Percentiles rank a stretch among this genome's conserved stretches.
Conservation (phyloP, 192 early-diverging fungal genomes). For the Lobosporangium transversale region DNA sequence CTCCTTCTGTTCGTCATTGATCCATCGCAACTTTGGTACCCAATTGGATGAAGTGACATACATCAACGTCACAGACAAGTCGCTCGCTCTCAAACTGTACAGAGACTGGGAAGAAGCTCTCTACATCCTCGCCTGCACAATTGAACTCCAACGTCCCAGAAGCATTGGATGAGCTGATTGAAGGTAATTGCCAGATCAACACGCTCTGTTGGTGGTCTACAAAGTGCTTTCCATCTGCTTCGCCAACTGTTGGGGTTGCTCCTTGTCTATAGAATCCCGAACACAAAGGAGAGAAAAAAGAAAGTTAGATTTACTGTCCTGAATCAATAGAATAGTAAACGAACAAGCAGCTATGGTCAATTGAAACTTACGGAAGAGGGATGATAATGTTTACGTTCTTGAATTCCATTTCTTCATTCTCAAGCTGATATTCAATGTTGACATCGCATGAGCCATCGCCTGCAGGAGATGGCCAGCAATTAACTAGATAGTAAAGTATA, state of each 20-base stretch:
- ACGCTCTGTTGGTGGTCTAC: slow-evolving; percentile 75
- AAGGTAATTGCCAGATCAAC: slow-evolving; percentile 88
- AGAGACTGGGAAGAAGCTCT: slow-evolving; percentile 87
- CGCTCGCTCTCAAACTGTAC: slow-evolving; percentile 79
- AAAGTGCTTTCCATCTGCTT: slow-evolving; percentile 85
- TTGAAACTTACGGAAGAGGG: slow-evolving; percentile 78
- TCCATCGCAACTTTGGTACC: no score
- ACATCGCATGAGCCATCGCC: slow-evolving; percentile 91
- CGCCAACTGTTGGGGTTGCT: slow-evolving; percentile 75
- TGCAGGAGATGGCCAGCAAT: slow-evolving; percentile 96
- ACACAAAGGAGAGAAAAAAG: no score
- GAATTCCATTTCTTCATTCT: slow-evolving; percentile 78
- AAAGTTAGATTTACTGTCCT: no score
- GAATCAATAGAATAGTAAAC: no score
- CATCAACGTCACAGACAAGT: slow-evolving; percentile 82
- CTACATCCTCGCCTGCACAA: slow-evolving; percentile 78
- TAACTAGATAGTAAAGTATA: no score
- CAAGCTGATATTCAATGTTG: slow-evolving; percentile 97
- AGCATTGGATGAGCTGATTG: slow-evolving; percentile 80
- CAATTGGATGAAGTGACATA: slow-evolving; percentile 42
- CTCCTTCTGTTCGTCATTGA: no score
- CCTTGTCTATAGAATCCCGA: slow-evolving; percentile 62
- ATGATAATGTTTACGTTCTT: slow-evolving; percentile 89
- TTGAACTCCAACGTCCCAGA: slow-evolving; percentile 89
- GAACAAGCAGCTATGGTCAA: no score